A percentile compares a stretch with the other conserved stretches of the same genome.
These are phyloP conservation scores for Hypoxylon sp. DNA, from an alignment of 2,329 filamentous ascomycete genomes.

Conservation along the genomic window DNA sequence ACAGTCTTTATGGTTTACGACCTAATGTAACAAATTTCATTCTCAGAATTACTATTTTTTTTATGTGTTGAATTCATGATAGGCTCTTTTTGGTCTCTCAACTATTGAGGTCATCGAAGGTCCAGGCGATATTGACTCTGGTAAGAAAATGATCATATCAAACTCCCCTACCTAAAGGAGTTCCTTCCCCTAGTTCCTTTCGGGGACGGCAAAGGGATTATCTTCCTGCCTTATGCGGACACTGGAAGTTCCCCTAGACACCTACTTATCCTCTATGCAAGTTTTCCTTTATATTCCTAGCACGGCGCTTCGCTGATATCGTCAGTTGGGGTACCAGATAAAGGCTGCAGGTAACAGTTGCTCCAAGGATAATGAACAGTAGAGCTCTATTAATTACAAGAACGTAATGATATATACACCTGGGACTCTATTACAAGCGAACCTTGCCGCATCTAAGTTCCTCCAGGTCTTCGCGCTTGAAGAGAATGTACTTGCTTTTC, in stretches of 20 bases:
- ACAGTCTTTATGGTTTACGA: not conserved
- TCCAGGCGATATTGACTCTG: too few relatives aligned
- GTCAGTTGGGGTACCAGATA: not conserved
- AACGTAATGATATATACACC: not conserved
- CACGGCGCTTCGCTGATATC: not conserved
- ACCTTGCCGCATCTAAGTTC: conserved; percentile 48
- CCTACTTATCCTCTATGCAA: too few relatives aligned
- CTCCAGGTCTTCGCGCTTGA: conserved; percentile 55
- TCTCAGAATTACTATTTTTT: not conserved
- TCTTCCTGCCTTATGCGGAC: too few relatives aligned
- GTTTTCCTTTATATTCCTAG: too few relatives aligned
- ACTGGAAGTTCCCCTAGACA: too few relatives aligned
- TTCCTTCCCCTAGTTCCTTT: too few relatives aligned
- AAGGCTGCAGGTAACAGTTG: not conserved
- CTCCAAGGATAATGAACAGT: not conserved
- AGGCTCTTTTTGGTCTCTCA: not conserved
- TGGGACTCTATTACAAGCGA: conserved; percentile 33
- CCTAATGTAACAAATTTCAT: not conserved
- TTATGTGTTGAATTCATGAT: not conserved
- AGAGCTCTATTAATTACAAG: conserved; percentile 4
- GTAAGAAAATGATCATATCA: not conserved
- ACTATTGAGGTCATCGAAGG: not conserved
- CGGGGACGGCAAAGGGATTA: too few relatives aligned
- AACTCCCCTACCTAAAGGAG: not conserved
- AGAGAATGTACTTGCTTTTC: conserved; percentile 54